phyloP scores from a whole-genome alignment of 2,329 filamentous ascomycete species.

The Trichophyton benhamiae region DNA sequence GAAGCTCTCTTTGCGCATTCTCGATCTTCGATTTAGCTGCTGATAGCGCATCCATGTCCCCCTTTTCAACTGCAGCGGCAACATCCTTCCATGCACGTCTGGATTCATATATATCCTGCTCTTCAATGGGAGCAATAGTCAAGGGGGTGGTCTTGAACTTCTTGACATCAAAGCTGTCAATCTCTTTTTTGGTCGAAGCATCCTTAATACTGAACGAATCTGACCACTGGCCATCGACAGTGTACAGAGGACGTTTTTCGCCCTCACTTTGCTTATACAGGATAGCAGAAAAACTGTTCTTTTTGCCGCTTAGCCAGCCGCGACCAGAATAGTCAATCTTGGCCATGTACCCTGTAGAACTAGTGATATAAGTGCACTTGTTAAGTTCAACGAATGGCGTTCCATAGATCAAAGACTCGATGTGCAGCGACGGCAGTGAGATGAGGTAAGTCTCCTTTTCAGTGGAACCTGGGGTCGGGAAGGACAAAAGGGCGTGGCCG shows the following conservation, averaged over 20 bases:
- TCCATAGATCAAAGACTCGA: slow-evolving; percentile 70
- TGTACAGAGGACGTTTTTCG: slow-evolving; percentile 59
- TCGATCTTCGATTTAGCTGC: slow-evolving; percentile 81
- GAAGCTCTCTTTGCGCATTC: slow-evolving; percentile 66
- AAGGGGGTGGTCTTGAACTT: slow-evolving; percentile 52
- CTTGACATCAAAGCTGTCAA: slow-evolving; percentile 52
- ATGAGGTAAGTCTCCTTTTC: slow-evolving; percentile 66
- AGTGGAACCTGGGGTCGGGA: slow-evolving; percentile 44
- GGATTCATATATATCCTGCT: slow-evolving; percentile 79
- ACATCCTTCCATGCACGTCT: slow-evolving; percentile 81
- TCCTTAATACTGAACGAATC: slow-evolving; percentile 68
- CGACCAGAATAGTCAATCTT: slow-evolving; percentile 90
- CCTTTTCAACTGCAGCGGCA: slow-evolving; percentile 62
- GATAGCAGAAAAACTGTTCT: slow-evolving; percentile 72
- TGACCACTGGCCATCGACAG: slow-evolving; percentile 82
- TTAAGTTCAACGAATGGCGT: slow-evolving; percentile 83
- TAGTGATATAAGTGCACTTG: slow-evolving; percentile 70
- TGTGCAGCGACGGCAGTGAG: slow-evolving; percentile 79
- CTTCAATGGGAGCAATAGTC: slow-evolving; percentile 55
- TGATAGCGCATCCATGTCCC: slow-evolving; percentile 72
- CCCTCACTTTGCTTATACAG: slow-evolving; percentile 57
- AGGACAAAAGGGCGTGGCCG: slow-evolving; percentile 70
- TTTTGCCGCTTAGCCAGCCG: slow-evolving; percentile 91
- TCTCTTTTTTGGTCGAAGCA: slow-evolving; percentile 39
- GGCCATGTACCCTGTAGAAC: slow-evolving; percentile 72